Evolutionary conservation across 2,329 filamentous ascomycete genomes (phyloP).

Genomic region (Fusarium veterinarium): DNA sequence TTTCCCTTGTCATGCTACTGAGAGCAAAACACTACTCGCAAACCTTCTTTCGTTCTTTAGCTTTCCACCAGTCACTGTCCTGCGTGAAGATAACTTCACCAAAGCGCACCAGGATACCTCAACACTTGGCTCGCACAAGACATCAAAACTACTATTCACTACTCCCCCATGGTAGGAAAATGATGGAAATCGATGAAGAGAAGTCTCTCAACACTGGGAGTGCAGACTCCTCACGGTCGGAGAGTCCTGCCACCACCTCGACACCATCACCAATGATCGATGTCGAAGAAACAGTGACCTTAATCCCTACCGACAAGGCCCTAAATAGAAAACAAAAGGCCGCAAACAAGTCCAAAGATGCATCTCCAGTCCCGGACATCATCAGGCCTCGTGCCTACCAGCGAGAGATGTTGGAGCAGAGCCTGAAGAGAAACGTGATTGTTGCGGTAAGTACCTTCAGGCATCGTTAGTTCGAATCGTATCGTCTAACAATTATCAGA

Average conservation of each 20-base stretch:
- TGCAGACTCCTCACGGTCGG: constrained; percentile 9
- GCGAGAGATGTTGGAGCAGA: constrained; percentile 79
- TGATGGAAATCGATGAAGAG: constrained; percentile 4
- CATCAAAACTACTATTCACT: background rate
- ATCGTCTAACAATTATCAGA: constrained; percentile 58
- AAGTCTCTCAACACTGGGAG: constrained; percentile 1
- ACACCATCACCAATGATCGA: background rate
- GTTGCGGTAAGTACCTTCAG: constrained; percentile 66
- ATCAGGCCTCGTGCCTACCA: constrained; percentile 73
- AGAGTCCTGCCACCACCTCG: constrained; percentile 5
- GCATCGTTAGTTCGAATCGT: background rate
- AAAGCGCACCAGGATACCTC: background rate
- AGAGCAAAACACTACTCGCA: background rate
- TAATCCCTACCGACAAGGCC: background rate
- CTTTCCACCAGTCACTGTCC: background rate
- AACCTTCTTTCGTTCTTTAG: background rate
- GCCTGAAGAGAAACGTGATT: constrained; percentile 76
- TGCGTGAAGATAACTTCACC: background rate
- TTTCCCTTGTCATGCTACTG: background rate
- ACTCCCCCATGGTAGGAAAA: background rate
- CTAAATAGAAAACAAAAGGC: background rate
- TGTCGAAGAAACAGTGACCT: constrained; percentile 32
- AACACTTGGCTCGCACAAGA: background rate
- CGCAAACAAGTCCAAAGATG: background rate
- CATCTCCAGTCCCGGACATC: constrained; percentile 27